Evolutionary conservation across 1,139 yeast species (phyloP), one percentile per base, ranked within the genome.

Genomic region (Trichomonascaceae sp.): DNA sequence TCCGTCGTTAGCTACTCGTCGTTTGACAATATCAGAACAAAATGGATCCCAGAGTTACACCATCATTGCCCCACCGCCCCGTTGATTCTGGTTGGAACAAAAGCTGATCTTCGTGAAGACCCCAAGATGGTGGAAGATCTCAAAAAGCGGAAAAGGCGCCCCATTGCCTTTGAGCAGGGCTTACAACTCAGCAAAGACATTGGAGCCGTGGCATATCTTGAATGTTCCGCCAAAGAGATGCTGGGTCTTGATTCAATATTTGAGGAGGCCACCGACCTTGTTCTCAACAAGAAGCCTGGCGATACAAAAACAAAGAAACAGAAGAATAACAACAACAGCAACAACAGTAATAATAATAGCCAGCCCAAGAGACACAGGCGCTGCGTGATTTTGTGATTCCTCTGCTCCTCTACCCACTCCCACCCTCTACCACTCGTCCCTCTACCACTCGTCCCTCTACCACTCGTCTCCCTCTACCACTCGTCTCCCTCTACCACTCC

Each of bases 171-270:
- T 30, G 65, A 69, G 17, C 84, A 81, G 49, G 93, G 89, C 25
- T 56, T 57, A 30, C 68, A 71, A 44, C 61, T 80, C 47, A 87
- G 92, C 20, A 67, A 71, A 46, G 85, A 79, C 26, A 62, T 78
- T 36, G 78, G 81, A 2, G 80, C 93, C 27, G 70, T 77, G 40
- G 73, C 71, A 40, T 56, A 84, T 56, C 63, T 80, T 43, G 96
- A 85, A 60, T 85, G 96, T 57, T 81, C 94, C 2, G 94, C 96
- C n/a, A 80, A 89, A 15, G 78, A 92, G 17, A 95, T 84, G 57
- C 71, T 68, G 40, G 95, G 95, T 17, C 47, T 57, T 35, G 76
- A 77, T 51, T 81, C 77, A 39, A 76, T 84, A 13, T 84, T 84
- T 47, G 93, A 82, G 48, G 74, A 64, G 41, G 93, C 94, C 14